A percentile compares a stretch with the other conserved stretches of the same genome.
Conservation (phyloP, 2,329 filamentous ascomycete species). For the Sphaceloma murrayae region DNA sequence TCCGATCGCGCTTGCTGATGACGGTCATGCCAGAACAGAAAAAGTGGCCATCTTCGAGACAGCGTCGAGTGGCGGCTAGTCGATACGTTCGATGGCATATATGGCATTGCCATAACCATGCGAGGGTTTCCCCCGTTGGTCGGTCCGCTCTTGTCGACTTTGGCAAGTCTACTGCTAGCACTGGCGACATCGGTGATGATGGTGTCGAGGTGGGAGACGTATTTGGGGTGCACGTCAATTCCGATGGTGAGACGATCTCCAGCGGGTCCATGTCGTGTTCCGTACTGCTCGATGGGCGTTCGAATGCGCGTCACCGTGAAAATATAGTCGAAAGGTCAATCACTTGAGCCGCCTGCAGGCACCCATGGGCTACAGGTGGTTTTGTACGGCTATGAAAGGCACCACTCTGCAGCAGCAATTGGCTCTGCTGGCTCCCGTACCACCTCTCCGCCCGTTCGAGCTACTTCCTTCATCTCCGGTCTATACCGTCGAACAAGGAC, state of each 20-base stretch:
- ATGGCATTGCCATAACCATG: conserved; percentile 48
- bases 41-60: conserved; percentile 45
- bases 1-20: conserved; percentile 28
- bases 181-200: background rate
- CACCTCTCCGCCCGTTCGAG: background rate
- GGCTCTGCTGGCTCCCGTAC: background rate
- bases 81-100: conserved; percentile 40
- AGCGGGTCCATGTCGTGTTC: conserved; percentile 5
- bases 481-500: background rate
- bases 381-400: conserved; percentile 4
- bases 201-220: background rate
- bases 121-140: conserved; percentile 28
- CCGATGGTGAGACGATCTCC: background rate
- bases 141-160: background rate
- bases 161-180: background rate
- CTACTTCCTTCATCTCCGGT: background rate
- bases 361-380: background rate
- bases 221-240: conserved; percentile 3
- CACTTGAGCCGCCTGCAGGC: no score
- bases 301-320: no score
- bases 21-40: conserved; percentile 42
- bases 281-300: background rate
- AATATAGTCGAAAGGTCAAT: no score
- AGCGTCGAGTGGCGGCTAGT: conserved; percentile 43
- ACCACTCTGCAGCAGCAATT: background rate